Percentiles rank a stretch among this genome's conserved stretches.
phyloP scores from a whole-genome alignment of 2,329 filamentous ascomycete species.

The Aureobasidium sp. region DNA sequence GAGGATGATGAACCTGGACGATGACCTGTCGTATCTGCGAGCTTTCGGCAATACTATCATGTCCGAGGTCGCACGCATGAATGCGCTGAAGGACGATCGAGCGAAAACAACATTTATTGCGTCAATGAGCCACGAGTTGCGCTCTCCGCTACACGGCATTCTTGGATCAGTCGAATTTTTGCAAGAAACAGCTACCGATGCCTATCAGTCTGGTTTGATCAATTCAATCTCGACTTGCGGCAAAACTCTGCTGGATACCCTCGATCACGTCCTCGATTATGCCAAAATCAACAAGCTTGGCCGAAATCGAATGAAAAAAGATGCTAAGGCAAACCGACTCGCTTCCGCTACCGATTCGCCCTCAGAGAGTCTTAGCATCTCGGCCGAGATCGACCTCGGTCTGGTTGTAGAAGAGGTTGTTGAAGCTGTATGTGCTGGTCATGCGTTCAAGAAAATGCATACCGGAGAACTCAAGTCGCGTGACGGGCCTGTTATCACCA shows the following conservation, averaged over 20 bases:
- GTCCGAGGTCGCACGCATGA: constrained; percentile 32
- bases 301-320: constrained; percentile 20
- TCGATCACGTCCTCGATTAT: constrained; percentile 35
- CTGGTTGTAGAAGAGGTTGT: constrained; percentile 15
- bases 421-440: constrained; percentile 29
- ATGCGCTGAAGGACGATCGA: constrained; percentile 35
- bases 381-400: constrained; percentile 13
- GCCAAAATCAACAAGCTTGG: constrained; percentile 38
- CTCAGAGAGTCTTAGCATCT: constrained; percentile 11
- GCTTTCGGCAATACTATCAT: constrained; percentile 36
- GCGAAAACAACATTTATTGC: constrained; percentile 45
- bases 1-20: constrained; percentile 28
- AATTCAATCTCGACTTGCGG: constrained; percentile 44
- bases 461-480: constrained; percentile 7
- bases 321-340: constrained; percentile 6
- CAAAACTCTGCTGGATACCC: constrained; percentile 41
- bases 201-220: constrained; percentile 30
- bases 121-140: constrained; percentile 45
- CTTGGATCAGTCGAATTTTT: constrained; percentile 41
- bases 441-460: constrained; percentile 31
- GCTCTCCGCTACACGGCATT: constrained; percentile 39
- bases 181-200: constrained; percentile 34
- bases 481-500: background rate
- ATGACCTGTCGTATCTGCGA: constrained; percentile 31
- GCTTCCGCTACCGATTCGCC: constrained; percentile 6